A percentile compares a stretch with the other conserved stretches of the same genome.
These are phyloP conservation scores for Myxozyma melibiosi DNA, from an alignment of 805 yeast species.

Conservation along the genomic window DNA sequence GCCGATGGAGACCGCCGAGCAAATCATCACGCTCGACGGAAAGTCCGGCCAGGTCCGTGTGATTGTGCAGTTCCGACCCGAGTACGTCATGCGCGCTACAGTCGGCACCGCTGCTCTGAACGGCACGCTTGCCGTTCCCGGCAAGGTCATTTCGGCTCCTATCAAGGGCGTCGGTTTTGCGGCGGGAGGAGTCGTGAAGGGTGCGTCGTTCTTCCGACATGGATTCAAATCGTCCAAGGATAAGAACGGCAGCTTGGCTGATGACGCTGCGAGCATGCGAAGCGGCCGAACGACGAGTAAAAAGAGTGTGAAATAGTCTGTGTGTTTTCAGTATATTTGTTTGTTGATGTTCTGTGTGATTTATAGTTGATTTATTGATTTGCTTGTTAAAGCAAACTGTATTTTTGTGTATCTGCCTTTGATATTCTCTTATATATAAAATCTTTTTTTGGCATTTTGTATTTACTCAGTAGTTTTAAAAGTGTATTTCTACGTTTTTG, in stretches of 20 bases:
- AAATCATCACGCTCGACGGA: constrained; percentile 56
- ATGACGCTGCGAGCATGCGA: constrained; percentile 23
- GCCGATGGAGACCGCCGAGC: constrained; percentile 56
- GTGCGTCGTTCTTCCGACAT: constrained; percentile 25
- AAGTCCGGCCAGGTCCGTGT: constrained; percentile 65
- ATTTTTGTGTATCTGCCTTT: no score
- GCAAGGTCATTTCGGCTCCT: constrained; percentile 52
- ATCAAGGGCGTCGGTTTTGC: constrained; percentile 54
- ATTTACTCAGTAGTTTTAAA: no score
- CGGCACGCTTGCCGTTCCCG: constrained; percentile 39
- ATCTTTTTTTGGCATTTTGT: no score
- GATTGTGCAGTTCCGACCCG: constrained; percentile 67
- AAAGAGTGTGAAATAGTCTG: constrained; percentile 7
- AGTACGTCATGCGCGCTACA: constrained; percentile 50
- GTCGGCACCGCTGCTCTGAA: constrained; percentile 28
- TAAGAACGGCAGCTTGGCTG: constrained; percentile 2
- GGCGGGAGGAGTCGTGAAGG: constrained; percentile 46
- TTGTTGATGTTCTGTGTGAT: no score
- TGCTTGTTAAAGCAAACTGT: no score
- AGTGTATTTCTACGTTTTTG: no score
- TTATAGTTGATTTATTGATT: no score
- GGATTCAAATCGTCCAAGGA: constrained; percentile 15
- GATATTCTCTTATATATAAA: no score
- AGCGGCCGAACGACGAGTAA: constrained; percentile 7
- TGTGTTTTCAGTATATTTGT: no score